A percentile compares a stretch with the other conserved stretches of the same genome.
These are phyloP conservation scores for Phtheirospermum japonicum DNA, from an alignment of 257 asterid genomes.

Conservation along the genomic window DNA sequence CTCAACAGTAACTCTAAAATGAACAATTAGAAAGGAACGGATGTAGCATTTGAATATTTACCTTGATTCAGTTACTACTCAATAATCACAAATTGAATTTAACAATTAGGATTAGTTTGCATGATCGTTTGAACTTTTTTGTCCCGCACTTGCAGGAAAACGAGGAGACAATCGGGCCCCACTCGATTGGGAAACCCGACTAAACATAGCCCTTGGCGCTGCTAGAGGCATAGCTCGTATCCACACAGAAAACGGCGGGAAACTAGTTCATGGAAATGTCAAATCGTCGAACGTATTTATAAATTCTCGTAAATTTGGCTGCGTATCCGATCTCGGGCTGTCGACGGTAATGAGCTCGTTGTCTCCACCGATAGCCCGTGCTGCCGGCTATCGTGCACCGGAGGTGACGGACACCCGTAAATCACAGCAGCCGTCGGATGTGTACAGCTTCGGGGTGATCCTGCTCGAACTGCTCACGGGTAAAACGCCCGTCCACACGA, in stretches of 20 bases:
- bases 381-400: constrained; percentile 89
- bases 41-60: too few species aligned
- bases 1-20: too few species aligned
- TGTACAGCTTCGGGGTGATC: constrained; percentile 80
- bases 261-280: constrained; percentile 82
- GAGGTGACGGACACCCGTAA: constrained; percentile 75
- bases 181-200: constrained; percentile 75
- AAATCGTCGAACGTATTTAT: constrained; percentile 79
- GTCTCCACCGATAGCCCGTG: constrained; percentile 75
- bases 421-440: constrained; percentile 72
- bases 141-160: constrained; percentile 42
- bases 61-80: neutral
- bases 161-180: constrained; percentile 49
- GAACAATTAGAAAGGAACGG: too few species aligned
- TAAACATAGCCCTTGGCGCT: constrained; percentile 70
- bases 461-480: constrained; percentile 82
- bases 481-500: constrained; percentile 71
- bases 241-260: constrained; percentile 66
- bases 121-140: neutral
- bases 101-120: neutral
- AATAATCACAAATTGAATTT: neutral
- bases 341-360: constrained; percentile 64
- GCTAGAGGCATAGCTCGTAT: constrained; percentile 78
- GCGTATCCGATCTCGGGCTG: constrained; percentile 75
- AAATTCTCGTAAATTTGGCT: constrained; percentile 55